Percentiles rank a stretch among this genome's conserved stretches.
Evolutionary conservation across 2,329 filamentous ascomycete genomes (phyloP).

Genomic region (Colletotrichum tofieldiae): DNA sequence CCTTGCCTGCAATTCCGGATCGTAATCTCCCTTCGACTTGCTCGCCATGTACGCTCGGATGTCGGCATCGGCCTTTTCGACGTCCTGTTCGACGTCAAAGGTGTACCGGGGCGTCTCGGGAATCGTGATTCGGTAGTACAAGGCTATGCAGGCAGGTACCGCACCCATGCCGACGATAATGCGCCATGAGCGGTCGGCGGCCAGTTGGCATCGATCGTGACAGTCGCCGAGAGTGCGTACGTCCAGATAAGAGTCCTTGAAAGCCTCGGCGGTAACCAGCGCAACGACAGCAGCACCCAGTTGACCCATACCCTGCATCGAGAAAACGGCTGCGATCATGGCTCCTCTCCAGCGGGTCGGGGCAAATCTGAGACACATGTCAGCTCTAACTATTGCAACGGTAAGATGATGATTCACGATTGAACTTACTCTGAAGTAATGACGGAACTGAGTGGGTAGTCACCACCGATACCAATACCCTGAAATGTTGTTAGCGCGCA

Average conservation of each 20-base stretch:
- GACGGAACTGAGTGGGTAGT: conserved; percentile 85
- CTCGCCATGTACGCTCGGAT: conserved; percentile 73
- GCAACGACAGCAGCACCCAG: conserved; percentile 80
- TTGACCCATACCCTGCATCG: conserved; percentile 89
- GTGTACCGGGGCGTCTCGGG: conserved; percentile 89
- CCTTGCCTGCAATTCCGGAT: conserved; percentile 64
- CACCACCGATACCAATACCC: conserved; percentile 84
- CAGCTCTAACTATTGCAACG: neutral
- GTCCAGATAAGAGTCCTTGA: conserved; percentile 66
- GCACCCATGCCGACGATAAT: conserved; percentile 86
- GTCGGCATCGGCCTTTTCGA: conserved; percentile 82
- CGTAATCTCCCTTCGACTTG: conserved; percentile 63
- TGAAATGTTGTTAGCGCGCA: conserved; percentile 40
- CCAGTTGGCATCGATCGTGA: conserved; percentile 74
- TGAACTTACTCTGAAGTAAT: conserved; percentile 79
- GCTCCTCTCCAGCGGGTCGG: conserved; percentile 86
- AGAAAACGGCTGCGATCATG: conserved; percentile 88
- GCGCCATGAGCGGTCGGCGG: conserved; percentile 87
- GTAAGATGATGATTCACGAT: neutral
- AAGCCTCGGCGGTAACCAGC: conserved; percentile 77
- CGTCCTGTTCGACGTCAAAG: conserved; percentile 83
- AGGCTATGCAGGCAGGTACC: conserved; percentile 81
- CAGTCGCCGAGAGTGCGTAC: conserved; percentile 64
- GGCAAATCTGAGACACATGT: conserved; percentile 71
- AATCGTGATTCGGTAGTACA: conserved; percentile 91